Base-by-base conservation (phyloP, 2,329 filamentous ascomycete species). In the Boeremia exigua region DNA sequence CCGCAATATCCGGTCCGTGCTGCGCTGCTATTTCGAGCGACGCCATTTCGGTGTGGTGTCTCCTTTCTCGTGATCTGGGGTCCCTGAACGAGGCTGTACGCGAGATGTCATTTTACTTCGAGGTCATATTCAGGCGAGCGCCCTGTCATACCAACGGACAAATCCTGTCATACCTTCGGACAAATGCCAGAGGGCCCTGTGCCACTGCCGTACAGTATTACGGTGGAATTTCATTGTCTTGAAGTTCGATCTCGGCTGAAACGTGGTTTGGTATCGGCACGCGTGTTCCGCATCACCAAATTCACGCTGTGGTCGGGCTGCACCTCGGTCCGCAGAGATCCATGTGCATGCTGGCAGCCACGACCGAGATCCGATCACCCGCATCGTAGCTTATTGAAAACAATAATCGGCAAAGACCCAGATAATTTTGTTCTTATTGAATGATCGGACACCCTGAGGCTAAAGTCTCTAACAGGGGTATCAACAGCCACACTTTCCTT, bases 1-100 rank as follows among this genome's bases (percentile, higher is more conserved):
- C 32, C 48, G 39, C 39, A 17, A 23, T 56, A 56, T 32, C 53
- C 53, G 53, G 53, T 17, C 53, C 47, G 47, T 51, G 52, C 46
- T 8, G 40, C 15, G 49, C 23, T 47, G 36, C 53, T 56, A 56
- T 56, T 56, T 45, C 25, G 17, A 51, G 53, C 46, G 28, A 29
- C 14, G 42, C 28, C 23, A 29, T 17, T 39, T 39, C 11, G 23
- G 30, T 53, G 33, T 34, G 19, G 27, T 46, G 23, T 51, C 53
- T 50, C 53, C 53, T 56, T 40, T 56, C 40, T 25, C 27, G 42
- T 36, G 14, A 42, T 43, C 42, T 37, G 42, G 42, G 36, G 36
- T 43, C 37, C 46, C 36, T 46, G 17, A 37, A 19, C 34, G 36
- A 39, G 48, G 32, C 33, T 45, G 40, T 37, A 32, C 39, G n/a